Percentiles rank a stretch among this genome's conserved stretches.
phyloP scores from a whole-genome alignment of 345 rosid genomes.

The Boechera divaricarpa region DNA sequence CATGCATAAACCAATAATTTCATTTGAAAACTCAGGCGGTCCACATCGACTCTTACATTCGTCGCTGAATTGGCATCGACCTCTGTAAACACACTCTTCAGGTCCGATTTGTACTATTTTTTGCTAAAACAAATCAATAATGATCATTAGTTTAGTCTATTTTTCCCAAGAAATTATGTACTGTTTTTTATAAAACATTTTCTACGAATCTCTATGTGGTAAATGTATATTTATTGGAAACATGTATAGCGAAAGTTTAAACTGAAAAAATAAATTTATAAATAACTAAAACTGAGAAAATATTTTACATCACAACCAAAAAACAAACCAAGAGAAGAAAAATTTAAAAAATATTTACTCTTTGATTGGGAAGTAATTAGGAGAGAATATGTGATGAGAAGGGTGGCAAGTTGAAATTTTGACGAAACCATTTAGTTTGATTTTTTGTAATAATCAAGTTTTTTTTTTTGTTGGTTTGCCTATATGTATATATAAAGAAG shows the following conservation, averaged over 20 bases:
- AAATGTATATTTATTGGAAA: neutral
- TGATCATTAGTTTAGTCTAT: neutral
- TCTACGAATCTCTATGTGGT: neutral
- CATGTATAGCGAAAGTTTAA: neutral
- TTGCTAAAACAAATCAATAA: neutral
- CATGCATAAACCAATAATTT: constrained; percentile 14
- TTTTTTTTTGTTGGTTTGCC: no score
- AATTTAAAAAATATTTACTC: neutral
- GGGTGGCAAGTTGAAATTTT: neutral
- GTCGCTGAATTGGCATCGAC: neutral
- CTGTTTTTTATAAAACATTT: neutral
- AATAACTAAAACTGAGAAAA: neutral
- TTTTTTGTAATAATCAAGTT: no score
- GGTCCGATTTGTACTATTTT: neutral
- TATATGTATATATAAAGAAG: no score
- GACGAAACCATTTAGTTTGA: neutral
- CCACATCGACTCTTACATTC: constrained; percentile 31
- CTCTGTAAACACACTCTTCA: constrained; percentile 8
- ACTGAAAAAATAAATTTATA: neutral
- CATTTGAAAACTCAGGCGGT: neutral
- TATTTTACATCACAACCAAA: no score
- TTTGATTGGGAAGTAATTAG: neutral
- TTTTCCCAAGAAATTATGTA: neutral
- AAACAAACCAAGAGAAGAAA: neutral
- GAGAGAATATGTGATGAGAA: neutral